Evolutionary conservation across 139 green algal genomes (phyloP).

Genomic region (Coelastrella sp.): DNA sequence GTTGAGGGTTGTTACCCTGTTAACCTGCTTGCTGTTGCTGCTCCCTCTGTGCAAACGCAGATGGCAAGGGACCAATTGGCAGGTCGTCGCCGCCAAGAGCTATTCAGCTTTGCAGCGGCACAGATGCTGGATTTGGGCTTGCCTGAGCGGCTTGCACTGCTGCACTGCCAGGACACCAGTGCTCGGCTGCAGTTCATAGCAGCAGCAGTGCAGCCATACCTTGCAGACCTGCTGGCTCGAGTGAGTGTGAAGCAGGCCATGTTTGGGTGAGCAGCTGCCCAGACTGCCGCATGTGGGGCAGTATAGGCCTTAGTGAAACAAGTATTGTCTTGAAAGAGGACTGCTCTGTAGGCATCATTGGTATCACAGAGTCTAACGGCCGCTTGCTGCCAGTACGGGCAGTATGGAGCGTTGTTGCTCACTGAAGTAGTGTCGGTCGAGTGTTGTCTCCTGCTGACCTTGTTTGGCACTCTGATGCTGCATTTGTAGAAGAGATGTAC

Average conservation of each 20-base stretch:
- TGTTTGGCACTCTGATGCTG: no score
- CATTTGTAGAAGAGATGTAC: no score
- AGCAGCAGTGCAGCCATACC: constrained; percentile 47
- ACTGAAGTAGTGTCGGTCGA: no score
- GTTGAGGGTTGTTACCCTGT: neutral
- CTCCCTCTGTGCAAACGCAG: constrained; percentile 30
- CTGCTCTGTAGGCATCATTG: no score
- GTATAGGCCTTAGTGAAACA: no score
- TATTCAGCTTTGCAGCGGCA: constrained; percentile 60
- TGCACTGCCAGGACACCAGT: constrained; percentile 47
- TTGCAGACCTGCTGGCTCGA: constrained; percentile 43
- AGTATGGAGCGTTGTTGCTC: no score
- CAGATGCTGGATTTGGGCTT: constrained; percentile 51
- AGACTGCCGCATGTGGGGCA: no score
- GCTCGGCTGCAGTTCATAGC: constrained; percentile 52
- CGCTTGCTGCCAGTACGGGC: no score
- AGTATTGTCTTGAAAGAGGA: no score
- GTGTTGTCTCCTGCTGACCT: no score
- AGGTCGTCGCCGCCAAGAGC: constrained; percentile 51
- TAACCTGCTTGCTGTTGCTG: neutral
- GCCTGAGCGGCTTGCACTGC: constrained; percentile 54
- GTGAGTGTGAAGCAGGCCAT: constrained; percentile 47
- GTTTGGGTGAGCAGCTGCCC: neutral
- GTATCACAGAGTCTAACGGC: no score
- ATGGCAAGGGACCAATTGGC: constrained; percentile 41